These are phyloP conservation scores for Mortierella sp. DNA, from an alignment of 371 early-diverging fungal species.

Conservation along the genomic window DNA sequence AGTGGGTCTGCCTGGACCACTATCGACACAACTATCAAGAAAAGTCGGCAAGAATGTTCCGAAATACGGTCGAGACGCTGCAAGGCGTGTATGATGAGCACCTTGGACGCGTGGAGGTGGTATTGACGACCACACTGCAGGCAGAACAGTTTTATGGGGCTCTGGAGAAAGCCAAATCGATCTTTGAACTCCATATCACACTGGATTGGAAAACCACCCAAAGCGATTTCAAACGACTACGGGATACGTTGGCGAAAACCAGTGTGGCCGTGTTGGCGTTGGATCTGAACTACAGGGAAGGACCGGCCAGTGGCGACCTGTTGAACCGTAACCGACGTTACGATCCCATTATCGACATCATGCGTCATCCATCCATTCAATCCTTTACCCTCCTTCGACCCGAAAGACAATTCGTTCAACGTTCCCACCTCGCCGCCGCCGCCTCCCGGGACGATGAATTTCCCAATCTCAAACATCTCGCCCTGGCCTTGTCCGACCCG, in stretches of 20 bases:
- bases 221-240: conserved; percentile 10
- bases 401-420: background rate
- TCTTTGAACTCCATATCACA: conserved; percentile 16
- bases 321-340: conserved; percentile 1
- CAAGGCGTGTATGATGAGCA: too few species aligned
- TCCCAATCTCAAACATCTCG: background rate
- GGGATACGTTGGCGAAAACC: conserved; percentile 8
- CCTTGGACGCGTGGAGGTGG: too few species aligned
- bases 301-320: background rate
- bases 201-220: conserved; percentile 3
- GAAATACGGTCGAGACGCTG: too few species aligned
- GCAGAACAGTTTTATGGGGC: conserved; percentile 11
- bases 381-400: background rate
- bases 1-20: conserved; percentile 35
- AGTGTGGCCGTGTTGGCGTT: conserved; percentile 8
- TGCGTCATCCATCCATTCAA: conserved; percentile 5
- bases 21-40: background rate
- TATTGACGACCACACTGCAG: too few species aligned
- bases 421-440: too few species aligned
- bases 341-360: conserved; percentile 21
- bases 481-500: background rate
- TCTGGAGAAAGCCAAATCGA: conserved; percentile 8
- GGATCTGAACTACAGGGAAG: background rate
- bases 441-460: background rate
- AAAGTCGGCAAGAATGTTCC: too few species aligned